Evolutionary conservation across 495 filamentous ascomycete species (phyloP), one percentile per base, ranked within the genome.

Genomic region (Filosporella fistucella): DNA sequence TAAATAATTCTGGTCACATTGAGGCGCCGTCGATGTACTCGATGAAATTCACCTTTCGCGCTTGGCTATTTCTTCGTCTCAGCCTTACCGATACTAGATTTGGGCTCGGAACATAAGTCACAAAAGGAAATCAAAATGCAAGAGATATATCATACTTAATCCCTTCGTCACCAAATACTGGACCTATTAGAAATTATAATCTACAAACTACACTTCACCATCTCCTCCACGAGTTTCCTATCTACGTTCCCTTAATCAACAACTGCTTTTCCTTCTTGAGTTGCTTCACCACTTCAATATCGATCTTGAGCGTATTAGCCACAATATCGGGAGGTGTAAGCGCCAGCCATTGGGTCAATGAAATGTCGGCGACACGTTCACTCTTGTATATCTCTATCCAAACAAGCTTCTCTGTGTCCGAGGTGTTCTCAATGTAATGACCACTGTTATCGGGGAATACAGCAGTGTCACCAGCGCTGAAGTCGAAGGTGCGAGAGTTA

Each of bases 311-410:
- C 7, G 69, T 71, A 25, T 69, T 68, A 0, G 79, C 77, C 3
- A 82, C 78, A 39, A 80, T 71, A 37, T 81, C 75, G 2, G 74
- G 63, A 0, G 78, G 80, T 0, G 80, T 82, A 11, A 84, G 62
- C 0, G 80, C 80, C 22, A 84, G 69, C 81, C 80, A 85, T 57
- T 85, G 78, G 0, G 75, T 78, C 14, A 84, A 60, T 0, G 73
- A 69, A 47, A 83, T 78, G 54, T 85, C 80, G 3, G 71, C 76
- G 2, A 84, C 80, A 9, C 75, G 69, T 48, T 83, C 78, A 30
- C 71, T 76, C 60, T 81, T 82, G 63, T 82, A 82, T 23, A 85
- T 71, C 61, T 85, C 81, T 20, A 85, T 72, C 77, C 80, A 82
- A 12, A 81, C 68, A 1, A 85, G 66, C 28, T 77, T 75, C 46